Evolutionary conservation across 2,329 filamentous ascomycete species (phyloP).

Genomic region (Macrophomina pseudophaseolina): DNA sequence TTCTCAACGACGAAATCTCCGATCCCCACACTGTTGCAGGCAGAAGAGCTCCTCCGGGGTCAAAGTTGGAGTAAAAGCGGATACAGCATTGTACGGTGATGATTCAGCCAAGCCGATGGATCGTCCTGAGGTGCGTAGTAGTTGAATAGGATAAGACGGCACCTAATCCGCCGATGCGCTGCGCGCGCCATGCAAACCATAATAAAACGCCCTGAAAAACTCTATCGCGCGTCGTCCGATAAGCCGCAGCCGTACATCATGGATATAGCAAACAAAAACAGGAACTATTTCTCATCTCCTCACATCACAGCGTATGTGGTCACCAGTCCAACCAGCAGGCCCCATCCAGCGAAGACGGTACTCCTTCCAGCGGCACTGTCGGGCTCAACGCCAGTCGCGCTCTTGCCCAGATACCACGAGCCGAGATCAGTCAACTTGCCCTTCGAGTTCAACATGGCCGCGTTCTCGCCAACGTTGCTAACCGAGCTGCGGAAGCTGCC

Average conservation of each 20-base stretch:
- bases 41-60: background rate
- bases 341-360: conserved; percentile 28
- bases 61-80: background rate
- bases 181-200: background rate
- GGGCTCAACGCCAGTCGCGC: conserved; percentile 44
- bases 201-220: conserved; percentile 2
- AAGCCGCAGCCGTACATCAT: background rate
- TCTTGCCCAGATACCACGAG: conserved; percentile 72
- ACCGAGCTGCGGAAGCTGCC: conserved; percentile 72
- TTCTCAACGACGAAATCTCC: background rate
- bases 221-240: background rate
- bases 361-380: conserved; percentile 34
- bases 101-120: background rate
- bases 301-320: conserved; percentile 21
- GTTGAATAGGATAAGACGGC: background rate
- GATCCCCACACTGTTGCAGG: background rate
- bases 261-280: background rate
- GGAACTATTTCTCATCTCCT: background rate
- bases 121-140: background rate
- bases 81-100: background rate
- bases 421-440: conserved; percentile 78
- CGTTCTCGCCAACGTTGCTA: conserved; percentile 77
- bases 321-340: conserved; percentile 26
- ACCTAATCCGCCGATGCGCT: background rate
- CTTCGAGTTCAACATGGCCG: conserved; percentile 69